Percentiles rank a stretch among this genome's conserved stretches.
Conservation (phyloP, 106 monocot species). For the Ottelia alismoides region DNA sequence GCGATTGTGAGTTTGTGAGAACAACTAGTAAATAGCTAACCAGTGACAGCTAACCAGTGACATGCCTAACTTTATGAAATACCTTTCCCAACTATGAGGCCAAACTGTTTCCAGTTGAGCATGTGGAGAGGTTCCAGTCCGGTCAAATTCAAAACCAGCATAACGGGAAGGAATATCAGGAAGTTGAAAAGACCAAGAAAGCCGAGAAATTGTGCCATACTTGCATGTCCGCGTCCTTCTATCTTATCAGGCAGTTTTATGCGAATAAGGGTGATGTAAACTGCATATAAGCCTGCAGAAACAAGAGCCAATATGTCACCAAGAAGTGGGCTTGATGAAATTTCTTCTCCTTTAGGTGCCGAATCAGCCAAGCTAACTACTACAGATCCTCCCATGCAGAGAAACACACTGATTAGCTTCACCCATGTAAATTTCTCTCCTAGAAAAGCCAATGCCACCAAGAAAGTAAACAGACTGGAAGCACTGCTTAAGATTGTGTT, state of each 20-base stretch:
- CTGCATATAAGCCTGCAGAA: conserved; percentile 63
- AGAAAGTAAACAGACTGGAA: conserved; percentile 87
- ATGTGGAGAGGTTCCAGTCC: conserved; percentile 49
- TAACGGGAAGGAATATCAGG: conserved; percentile 61
- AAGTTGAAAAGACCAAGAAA: conserved; percentile 69
- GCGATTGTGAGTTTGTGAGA: too few species aligned
- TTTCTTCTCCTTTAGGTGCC: conserved; percentile 18
- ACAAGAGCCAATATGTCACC: conserved; percentile 59
- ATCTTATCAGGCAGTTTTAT: conserved; percentile 58
- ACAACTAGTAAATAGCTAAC: too few species aligned
- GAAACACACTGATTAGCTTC: conserved; percentile 61
- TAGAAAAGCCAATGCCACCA: conserved; percentile 52
- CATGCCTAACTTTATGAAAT: too few species aligned
- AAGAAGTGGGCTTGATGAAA: conserved; percentile 47
- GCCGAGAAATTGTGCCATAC: conserved; percentile 75
- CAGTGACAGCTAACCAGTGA: too few species aligned
- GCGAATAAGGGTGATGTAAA: conserved; percentile 71
- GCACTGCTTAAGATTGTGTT: too few species aligned
- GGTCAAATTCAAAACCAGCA: conserved; percentile 47
- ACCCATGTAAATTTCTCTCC: conserved; percentile 73
- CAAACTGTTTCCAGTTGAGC: conserved; percentile 60
- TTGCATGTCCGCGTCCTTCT: conserved; percentile 54
- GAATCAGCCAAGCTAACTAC: conserved; percentile 70
- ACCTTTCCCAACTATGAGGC: conserved; percentile 84
- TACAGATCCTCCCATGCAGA: conserved; percentile 68